Base-by-base conservation (phyloP, 148 eudicot species). In the Fagopyrum tataricum region DNA sequence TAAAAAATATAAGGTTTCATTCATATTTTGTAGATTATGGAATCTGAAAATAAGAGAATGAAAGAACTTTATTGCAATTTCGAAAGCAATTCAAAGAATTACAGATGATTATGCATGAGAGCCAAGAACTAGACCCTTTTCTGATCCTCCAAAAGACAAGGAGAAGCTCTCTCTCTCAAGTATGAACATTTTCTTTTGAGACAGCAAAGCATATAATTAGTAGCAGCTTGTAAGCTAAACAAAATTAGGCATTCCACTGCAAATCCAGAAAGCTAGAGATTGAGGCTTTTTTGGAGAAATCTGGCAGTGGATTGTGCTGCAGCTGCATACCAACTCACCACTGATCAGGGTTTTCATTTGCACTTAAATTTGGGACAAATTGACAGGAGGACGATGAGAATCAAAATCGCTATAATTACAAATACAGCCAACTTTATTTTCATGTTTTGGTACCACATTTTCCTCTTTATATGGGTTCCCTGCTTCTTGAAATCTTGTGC, bases 401-500 rank as follows among this genome's bases (percentile, higher is more conserved):
- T 20, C 71, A 78, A 74, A 17, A 64, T 48, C 2, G 44, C 56
- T 59, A 74, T n/a, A 26, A 74, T 74, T 3, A 48, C 70, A 12
- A 58, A 8, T 44, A 74, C 81, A 55, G 74, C 48, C 44, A 78
- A 46, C 62, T 78, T 78, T 39, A 78, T 74, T 58, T 78, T 78
- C 81, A 74, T 78, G 64, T 74, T 78, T 41, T 78, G 68, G 6
- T 44, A 23, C 81, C 81, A 78, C 81, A 78, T 78, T 70, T 78
- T 78, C 24, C 58, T 43, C 77, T 74, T 78, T 41, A 78, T 21
- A 70, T 78, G 55, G 13, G 81, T 78, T 43, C 81, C 81, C 23
- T 78, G 81, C 58, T 78, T 69, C 71, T 51, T 46, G 75, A 78
- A 78, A 70, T 78, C 81, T 39, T 78, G 81, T 1, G 81, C 81